phyloP scores from a whole-genome alignment of 352 stramenopile genomes.

The Phytopythium helicoides region DNA sequence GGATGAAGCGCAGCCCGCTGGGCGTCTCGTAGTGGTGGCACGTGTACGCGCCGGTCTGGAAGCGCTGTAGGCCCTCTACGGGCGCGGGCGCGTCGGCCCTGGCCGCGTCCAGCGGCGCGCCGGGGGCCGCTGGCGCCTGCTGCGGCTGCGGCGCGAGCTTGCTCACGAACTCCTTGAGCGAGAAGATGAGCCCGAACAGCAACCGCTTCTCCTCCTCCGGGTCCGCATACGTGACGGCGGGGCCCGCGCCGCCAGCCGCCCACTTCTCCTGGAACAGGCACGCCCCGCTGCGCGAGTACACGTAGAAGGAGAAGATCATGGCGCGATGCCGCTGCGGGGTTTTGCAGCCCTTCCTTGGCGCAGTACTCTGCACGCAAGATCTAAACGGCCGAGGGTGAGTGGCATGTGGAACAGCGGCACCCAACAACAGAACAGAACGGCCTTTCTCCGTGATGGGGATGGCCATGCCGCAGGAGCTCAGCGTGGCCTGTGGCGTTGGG shows the following conservation, averaged over 20 bases:
- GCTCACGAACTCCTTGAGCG: slow-evolving; percentile 87
- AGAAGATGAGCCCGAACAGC: slow-evolving; percentile 92
- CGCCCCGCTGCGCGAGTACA: slow-evolving; percentile 87
- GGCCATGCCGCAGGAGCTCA: slow-evolving; percentile 23
- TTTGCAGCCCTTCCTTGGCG: too few species aligned
- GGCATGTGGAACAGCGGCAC: slow-evolving; percentile 3
- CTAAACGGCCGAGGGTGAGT: background rate
- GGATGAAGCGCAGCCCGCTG: slow-evolving; percentile 87
- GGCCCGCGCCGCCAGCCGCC: slow-evolving; percentile 49
- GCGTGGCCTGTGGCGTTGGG: slow-evolving; percentile 13
- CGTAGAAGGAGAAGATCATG: slow-evolving; percentile 93
- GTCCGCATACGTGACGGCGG: slow-evolving; percentile 71
- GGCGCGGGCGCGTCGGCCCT: slow-evolving; percentile 9
- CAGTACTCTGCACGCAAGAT: background rate
- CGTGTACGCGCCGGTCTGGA: slow-evolving; percentile 88
- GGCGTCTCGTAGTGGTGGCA: slow-evolving; percentile 91
- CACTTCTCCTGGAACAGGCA: slow-evolving; percentile 93
- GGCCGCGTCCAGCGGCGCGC: slow-evolving; percentile 11
- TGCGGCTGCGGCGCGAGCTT: slow-evolving; percentile 62
- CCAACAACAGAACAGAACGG: background rate
- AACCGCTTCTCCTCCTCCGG: slow-evolving; percentile 90
- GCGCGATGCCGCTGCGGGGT: background rate
- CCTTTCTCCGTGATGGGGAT: slow-evolving; percentile 33
- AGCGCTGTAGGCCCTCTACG: slow-evolving; percentile 69
- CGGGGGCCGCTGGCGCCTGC: slow-evolving; percentile 8